These are phyloP conservation scores for Zygosaccharomyces pseudobailii DNA, from an alignment of 1,139 yeast species.

Conservation along the genomic window DNA sequence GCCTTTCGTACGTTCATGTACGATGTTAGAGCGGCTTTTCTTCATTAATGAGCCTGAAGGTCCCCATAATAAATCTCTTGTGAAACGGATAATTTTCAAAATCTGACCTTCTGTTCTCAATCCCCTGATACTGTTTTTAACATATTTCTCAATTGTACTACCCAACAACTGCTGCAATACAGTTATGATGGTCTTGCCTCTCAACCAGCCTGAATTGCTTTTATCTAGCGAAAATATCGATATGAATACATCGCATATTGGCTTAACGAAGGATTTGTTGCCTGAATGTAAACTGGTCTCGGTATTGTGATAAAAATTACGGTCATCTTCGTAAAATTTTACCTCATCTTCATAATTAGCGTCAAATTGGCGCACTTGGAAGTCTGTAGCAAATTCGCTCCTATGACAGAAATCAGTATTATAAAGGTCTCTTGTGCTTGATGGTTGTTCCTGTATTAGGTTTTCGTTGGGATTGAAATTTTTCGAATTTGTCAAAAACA, in stretches of 20 bases:
- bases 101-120: constrained; percentile 48
- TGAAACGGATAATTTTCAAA: constrained; percentile 40
- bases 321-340: constrained; percentile 23
- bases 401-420: neutral
- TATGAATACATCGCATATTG: constrained; percentile 73
- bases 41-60: constrained; percentile 32
- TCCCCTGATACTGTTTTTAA: constrained; percentile 44
- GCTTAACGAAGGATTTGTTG: constrained; percentile 59
- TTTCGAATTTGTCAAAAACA: constrained; percentile 66
- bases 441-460: neutral
- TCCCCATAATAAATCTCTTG: constrained; percentile 54
- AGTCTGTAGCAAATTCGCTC: constrained; percentile 1
- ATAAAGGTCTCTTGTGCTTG: constrained; percentile 1
- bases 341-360: constrained; percentile 25
- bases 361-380: constrained; percentile 7
- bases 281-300: constrained; percentile 15
- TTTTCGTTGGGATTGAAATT: constrained; percentile 5
- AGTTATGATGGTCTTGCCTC: constrained; percentile 79
- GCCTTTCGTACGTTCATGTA: constrained; percentile 34
- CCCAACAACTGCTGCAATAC: constrained; percentile 84
- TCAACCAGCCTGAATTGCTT: constrained; percentile 62
- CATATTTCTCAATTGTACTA: constrained; percentile 76
- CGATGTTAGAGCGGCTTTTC: constrained; percentile 11
- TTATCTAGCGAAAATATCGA: constrained; percentile 64
- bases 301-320: constrained; percentile 14